Percentiles rank a stretch among this genome's conserved stretches.
Conservation (phyloP, 2,329 filamentous ascomycete species). For the Aureobasidium subglaciale region DNA sequence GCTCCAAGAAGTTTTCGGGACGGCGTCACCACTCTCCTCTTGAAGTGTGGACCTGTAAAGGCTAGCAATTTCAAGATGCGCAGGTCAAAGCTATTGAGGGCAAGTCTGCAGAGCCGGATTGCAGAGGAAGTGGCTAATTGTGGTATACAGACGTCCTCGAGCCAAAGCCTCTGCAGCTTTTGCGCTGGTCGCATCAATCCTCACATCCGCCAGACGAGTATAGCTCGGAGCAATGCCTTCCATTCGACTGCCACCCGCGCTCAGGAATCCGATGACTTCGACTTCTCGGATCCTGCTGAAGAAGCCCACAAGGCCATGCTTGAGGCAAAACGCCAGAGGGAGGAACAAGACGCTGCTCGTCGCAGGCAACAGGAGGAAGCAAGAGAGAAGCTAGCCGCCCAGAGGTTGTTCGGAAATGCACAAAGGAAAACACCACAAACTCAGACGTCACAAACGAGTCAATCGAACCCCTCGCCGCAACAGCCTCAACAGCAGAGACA, state of each 20-base stretch:
- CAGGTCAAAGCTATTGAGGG: slow-evolving; percentile 12
- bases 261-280: not conserved
- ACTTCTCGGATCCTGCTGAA: not conserved
- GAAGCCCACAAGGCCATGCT: not conserved
- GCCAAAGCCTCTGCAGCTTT: slow-evolving; percentile 15
- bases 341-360: not conserved
- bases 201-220: not conserved
- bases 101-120: not conserved
- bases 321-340: not conserved
- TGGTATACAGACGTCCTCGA: slow-evolving; percentile 6
- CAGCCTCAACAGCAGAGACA: not conserved
- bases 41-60: not conserved
- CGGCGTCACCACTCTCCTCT: not conserved
- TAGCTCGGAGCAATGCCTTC: not conserved
- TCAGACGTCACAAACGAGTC: not conserved
- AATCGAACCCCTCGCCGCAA: not conserved
- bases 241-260: not conserved
- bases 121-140: not conserved
- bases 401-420: not conserved
- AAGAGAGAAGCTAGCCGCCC: not conserved
- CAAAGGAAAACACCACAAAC: not conserved
- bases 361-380: not conserved
- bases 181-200: slow-evolving; percentile 9
- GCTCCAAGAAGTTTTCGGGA: not conserved
- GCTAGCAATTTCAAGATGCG: not conserved